Percentiles rank a stretch among this genome's conserved stretches.
Evolutionary conservation across 768 basidiomycete species (phyloP).

Genomic region (Glaciozyma antarctica): DNA sequence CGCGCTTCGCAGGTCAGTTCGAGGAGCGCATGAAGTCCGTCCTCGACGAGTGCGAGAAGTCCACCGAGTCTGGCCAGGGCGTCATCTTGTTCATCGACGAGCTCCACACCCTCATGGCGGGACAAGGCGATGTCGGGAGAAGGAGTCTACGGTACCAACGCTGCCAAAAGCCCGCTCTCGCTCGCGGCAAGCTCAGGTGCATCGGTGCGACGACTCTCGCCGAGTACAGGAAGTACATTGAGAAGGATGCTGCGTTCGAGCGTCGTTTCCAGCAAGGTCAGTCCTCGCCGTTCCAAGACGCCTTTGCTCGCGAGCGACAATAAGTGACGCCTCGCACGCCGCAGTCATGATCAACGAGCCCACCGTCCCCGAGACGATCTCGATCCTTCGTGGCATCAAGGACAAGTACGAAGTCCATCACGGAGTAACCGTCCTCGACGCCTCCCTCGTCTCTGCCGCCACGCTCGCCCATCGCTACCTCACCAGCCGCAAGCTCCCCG

Average conservation of each 20-base stretch:
- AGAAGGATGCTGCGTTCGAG: conserved; percentile 57
- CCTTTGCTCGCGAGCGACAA: no score
- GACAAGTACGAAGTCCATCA: conserved; percentile 74
- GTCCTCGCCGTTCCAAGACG: conserved; percentile 71
- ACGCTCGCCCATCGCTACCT: conserved; percentile 88
- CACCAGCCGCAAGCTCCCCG: conserved; percentile 39
- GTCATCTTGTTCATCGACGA: conserved; percentile 95
- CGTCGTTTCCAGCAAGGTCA: conserved; percentile 32
- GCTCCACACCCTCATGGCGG: conserved; percentile 25
- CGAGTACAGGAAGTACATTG: conserved; percentile 87
- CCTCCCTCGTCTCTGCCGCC: conserved; percentile 77
- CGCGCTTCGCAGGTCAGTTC: conserved; percentile 75
- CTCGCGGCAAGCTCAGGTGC: conserved; percentile 64
- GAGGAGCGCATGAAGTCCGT: conserved; percentile 91
- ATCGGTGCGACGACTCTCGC: conserved; percentile 88
- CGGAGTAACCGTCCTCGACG: conserved; percentile 62
- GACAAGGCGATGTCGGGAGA: conserved; percentile 59
- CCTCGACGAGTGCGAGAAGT: conserved; percentile 84
- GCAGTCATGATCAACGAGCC: conserved; percentile 83
- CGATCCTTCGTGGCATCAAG: conserved; percentile 82
- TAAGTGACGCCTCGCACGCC: no score
- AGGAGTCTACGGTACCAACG: conserved; percentile 74
- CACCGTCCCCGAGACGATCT: conserved; percentile 75
- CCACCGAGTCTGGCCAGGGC: conserved; percentile 46
- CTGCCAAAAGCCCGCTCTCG: conserved; percentile 57